Base-by-base conservation (phyloP, 2,329 filamentous ascomycete species). In the Fusarium praegraminearum region DNA sequence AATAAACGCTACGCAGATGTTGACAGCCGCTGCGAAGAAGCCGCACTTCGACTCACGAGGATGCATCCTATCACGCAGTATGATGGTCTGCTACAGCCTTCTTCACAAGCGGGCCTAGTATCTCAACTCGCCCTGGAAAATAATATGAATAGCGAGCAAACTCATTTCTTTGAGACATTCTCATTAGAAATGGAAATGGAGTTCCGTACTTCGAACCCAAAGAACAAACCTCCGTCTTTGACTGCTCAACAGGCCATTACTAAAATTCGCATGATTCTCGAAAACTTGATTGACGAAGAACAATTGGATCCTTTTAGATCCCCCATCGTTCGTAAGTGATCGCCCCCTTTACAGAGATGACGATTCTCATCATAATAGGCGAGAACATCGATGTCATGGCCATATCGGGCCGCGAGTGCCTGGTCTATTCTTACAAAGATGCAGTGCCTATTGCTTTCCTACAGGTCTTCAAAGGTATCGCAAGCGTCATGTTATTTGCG, bases 351-450 rank as follows among this genome's bases (percentile, higher is more conserved):
- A 2, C 3, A 28, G 18, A 6, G 11, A 20, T 16, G 16, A 10
- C 13, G 9, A 18, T 51, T 51, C 35, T 51, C 24, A 51, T 12
- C 11, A 51, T 8, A 18, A 16, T 24, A 51, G 49, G 49, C n/a
- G 49, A 51, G 28, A 51, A 51, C 7, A 41, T 51, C 24, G 49
- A 51, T 35, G 49, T 40, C 18, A 51, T 51, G 49, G 49, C 33
- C 7, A 40, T 51, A 16, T 40, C 49, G 28, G 49, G 18, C 2
- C 49, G 49, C 10, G 49, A 51, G 33, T 9, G 33, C 26, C 49
- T 51, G 7, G n/a, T 51, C 2, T 51, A 40, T 22, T 28, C 33
- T 30, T 16, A 40, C 4, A 38, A 16, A 4, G 49, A 51, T 40
- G 33, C 16, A 30, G 15, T 41, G 12, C 49, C 49, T 18, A 5